Evolutionary conservation across 208 protist species (phyloP), one percentile per base, ranked within the genome.

Genomic region (Crithidia sp.): DNA sequence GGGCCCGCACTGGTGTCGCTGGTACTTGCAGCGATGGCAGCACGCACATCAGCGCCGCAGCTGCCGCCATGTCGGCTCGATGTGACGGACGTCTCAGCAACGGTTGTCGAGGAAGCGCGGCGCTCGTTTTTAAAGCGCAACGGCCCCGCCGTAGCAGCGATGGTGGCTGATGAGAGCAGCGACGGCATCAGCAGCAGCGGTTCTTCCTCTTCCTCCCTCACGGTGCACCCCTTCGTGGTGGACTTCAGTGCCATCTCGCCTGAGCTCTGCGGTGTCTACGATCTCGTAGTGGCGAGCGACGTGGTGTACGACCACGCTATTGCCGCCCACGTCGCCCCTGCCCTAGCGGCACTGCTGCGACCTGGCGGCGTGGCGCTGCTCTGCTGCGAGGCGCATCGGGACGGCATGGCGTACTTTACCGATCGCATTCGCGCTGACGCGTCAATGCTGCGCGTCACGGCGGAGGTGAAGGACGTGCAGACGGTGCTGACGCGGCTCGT

Each of bases 341-440:
- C 86, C 0, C 49, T 91, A 3, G 81, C 65, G 56, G 28, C 6
- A 7, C 78, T 91, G 3, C 70, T 91, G 17, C 65, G 64, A 12
- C 72, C 80, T 10, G 86, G 81, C 40, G 86, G 86, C 37, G 17
- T 79, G 6, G 86, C 86, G 2, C 44, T 89, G 13, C 63, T 91
- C 19, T 91, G 86, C 70, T 91, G 86, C 65, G 86, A 91, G 60
- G 67, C 81, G 19, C 83, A 91, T 65, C 76, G 86, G 12, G 86
- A 91, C 63, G 82, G 81, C 40, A 88, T 91, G 86, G 4, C 28
- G 19, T 59, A 44, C 19, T 91, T 91, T 65, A 55, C 81, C 2
- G 16, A 47, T 0, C 70, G 60, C 36, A 81, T 85, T 39, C 69
- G 71, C 16, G 7, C 28, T 3, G 53, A 74, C 6, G 64, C 63